These are phyloP conservation scores for Graphilbum fragrans DNA, from an alignment of 2,329 filamentous ascomycete species.

Conservation along the genomic window DNA sequence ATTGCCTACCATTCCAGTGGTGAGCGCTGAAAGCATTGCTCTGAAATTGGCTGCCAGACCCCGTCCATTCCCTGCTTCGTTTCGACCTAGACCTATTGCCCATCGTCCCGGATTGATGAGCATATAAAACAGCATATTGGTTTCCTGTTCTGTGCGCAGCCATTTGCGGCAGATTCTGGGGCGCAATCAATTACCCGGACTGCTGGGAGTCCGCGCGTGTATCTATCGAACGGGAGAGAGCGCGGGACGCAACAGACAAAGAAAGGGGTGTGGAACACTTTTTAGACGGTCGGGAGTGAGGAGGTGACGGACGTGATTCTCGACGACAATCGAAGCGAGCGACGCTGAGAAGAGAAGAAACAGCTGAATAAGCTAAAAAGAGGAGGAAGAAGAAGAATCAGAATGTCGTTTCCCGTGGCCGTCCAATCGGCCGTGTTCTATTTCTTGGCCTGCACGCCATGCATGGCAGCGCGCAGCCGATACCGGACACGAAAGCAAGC, in stretches of 20 bases:
- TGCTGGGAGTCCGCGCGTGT: slow-evolving; percentile 2
- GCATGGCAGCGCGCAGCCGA: slow-evolving; percentile 56
- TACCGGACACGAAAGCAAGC: slow-evolving; percentile 61
- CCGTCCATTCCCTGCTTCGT: no score
- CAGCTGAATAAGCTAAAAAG: background rate
- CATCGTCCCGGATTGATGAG: no score
- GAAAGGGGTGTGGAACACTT: slow-evolving; percentile 33
- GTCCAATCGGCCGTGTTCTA: slow-evolving; percentile 71
- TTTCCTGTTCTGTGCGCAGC: no score
- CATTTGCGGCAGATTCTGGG: no score
- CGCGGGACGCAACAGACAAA: background rate
- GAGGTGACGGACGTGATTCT: no score
- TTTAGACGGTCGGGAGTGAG: no score
- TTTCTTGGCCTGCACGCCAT: slow-evolving; percentile 66
- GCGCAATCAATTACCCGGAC: slow-evolving; percentile 5
- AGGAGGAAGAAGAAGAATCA: background rate
- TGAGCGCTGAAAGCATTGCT: no score
- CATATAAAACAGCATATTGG: no score
- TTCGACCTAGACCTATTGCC: no score
- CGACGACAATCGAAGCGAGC: no score
- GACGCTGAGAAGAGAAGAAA: slow-evolving; percentile 25
- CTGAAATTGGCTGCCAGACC: no score
- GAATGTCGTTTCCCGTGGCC: slow-evolving; percentile 43
- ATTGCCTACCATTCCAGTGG: no score
- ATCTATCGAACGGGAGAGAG: background rate